Evolutionary conservation across 2,329 filamentous ascomycete species (phyloP).

Genomic region (Penicillium verrucosum): DNA sequence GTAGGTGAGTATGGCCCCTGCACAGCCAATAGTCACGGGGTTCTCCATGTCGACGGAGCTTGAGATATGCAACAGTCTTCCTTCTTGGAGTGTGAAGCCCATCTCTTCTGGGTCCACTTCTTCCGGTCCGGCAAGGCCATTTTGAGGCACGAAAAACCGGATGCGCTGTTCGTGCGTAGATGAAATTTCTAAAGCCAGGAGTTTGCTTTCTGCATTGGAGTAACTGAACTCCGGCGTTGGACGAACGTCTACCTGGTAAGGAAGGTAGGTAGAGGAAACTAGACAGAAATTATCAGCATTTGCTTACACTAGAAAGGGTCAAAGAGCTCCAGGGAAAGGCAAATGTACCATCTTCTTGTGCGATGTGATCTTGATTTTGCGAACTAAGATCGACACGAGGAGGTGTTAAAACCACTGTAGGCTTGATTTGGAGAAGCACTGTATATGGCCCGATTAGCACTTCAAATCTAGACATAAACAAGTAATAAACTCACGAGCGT

Average conservation of each 20-base stretch:
- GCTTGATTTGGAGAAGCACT: slow-evolving; percentile 62
- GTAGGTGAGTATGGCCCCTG: slow-evolving; percentile 79
- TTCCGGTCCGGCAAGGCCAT: slow-evolving; percentile 47
- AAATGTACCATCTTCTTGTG: slow-evolving; percentile 38
- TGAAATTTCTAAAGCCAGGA: slow-evolving; percentile 58
- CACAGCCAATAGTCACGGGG: slow-evolving; percentile 72
- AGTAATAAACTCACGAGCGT: slow-evolving; percentile 46
- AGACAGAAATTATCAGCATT: neutral
- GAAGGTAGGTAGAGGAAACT: slow-evolving; percentile 53
- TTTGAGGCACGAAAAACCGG: slow-evolving; percentile 61
- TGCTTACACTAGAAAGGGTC: neutral
- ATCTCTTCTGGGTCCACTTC: slow-evolving; percentile 39
- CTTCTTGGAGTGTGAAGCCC: slow-evolving; percentile 56
- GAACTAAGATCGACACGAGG: slow-evolving; percentile 51
- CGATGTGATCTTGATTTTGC: slow-evolving; percentile 40
- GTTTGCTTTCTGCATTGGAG: slow-evolving; percentile 62
- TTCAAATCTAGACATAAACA: neutral
- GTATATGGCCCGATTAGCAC: slow-evolving; percentile 13
- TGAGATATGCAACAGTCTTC: slow-evolving; percentile 65
- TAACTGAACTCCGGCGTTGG: slow-evolving; percentile 71
- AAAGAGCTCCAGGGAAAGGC: neutral
- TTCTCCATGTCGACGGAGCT: slow-evolving; percentile 73
- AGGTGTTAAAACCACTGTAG: slow-evolving; percentile 59
- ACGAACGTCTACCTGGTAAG: slow-evolving; percentile 64
- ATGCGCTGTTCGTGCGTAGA: slow-evolving; percentile 48